Conservation (phyloP, 164 flowering plant species). For the Stephania yunnanensis region DNA sequence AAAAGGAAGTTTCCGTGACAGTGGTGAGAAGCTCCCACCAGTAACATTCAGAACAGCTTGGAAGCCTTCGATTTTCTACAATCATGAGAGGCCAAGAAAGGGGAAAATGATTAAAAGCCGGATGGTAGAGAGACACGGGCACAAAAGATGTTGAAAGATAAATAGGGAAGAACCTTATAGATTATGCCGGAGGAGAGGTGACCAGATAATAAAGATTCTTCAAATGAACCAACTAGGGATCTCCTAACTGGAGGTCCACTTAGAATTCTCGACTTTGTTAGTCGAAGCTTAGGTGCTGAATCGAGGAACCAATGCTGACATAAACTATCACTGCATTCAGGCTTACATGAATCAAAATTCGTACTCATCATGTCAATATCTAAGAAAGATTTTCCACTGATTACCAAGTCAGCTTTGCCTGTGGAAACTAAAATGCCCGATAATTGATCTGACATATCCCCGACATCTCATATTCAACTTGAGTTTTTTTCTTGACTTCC, state of each 20-base stretch:
- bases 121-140: not conserved
- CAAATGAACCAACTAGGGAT: conserved; percentile 95
- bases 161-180: conserved; percentile 8
- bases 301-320: no score
- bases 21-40: conserved; percentile 83
- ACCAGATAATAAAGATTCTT: conserved; percentile 90
- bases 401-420: no score
- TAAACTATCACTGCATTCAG: conserved; percentile 21
- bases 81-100: not conserved
- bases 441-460: conserved; percentile 18
- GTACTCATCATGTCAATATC: conserved; percentile 30
- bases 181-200: conserved; percentile 50
- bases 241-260: conserved; percentile 61
- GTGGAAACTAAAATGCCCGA: no score
- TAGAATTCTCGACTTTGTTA: conserved; percentile 32
- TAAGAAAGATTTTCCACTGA: conserved; percentile 37
- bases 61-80: conserved; percentile 83
- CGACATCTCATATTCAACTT: conserved; percentile 22
- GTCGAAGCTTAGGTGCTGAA: not conserved
- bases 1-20: conserved; percentile 86
- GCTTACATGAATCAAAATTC: conserved; percentile 30
- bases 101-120: not conserved
- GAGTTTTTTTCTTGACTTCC: conserved; percentile 18
- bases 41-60: conserved; percentile 77
- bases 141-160: not conserved